phyloP scores from a whole-genome alignment of 192 early-diverging fungal species.

The Spinellus fusiger region DNA sequence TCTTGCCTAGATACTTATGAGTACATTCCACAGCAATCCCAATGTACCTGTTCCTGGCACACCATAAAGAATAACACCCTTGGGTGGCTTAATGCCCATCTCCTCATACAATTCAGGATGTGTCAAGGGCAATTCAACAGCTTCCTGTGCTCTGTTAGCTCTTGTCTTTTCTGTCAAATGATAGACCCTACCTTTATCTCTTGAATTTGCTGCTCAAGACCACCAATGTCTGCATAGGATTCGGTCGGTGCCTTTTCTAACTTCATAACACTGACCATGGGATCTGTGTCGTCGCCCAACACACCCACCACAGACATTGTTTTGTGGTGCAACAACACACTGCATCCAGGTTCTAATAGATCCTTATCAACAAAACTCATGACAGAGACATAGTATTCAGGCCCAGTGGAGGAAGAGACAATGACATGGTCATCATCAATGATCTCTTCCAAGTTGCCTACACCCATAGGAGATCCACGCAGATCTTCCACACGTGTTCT shows the following conservation, averaged over 20 bases:
- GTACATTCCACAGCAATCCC: neutral
- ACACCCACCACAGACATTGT: constrained; percentile 92
- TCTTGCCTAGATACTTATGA: constrained; percentile 71
- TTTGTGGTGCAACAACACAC: constrained; percentile 91
- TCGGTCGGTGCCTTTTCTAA: constrained; percentile 98
- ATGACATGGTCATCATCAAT: constrained; percentile 99
- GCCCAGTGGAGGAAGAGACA: constrained; percentile 85
- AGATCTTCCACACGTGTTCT: constrained; percentile 92
- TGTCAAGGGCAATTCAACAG: constrained; percentile 95
- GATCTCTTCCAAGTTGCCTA: constrained; percentile 95
- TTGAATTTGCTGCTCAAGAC: constrained; percentile 93
- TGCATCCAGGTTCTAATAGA: constrained; percentile 93
- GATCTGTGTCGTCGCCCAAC: constrained; percentile 90
- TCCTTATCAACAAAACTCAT: constrained; percentile 99
- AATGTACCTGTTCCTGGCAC: constrained; percentile 75
- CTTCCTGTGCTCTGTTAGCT: too few relatives aligned
- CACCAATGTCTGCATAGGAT: constrained; percentile 97
- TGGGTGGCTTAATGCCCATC: constrained; percentile 98
- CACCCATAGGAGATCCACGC: constrained; percentile 94
- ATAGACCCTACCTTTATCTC: constrained; percentile 65
- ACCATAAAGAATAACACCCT: constrained; percentile 95
- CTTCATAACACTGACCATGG: constrained; percentile 99
- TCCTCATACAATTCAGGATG: constrained; percentile 97
- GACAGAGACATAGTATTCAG: constrained; percentile 96
- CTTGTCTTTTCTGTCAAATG: constrained; percentile 8